Base-by-base conservation (phyloP, 345 rosid genomes). In the Physaria fendleri region DNA sequence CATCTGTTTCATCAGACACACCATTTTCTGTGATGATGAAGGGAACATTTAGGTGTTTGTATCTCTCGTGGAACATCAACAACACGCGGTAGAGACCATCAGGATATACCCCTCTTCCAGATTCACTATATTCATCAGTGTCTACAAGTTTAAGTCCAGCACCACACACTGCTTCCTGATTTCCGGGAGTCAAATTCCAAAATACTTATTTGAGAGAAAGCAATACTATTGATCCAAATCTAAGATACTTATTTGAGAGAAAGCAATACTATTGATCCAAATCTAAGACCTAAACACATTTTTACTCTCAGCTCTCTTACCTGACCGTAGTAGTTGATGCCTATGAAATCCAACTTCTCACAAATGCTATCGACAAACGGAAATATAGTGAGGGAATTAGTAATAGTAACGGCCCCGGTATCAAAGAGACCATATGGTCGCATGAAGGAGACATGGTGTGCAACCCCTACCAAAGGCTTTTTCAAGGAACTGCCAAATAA, bases 281-380 rank as follows among this genome's bases (percentile, higher is more conserved):
- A 46, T 38, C 20, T 46, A 37, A 58, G 35, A 13, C 38, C 35
- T 44, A 9, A n/a, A 12, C 28, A 28, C 42, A 49, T 16, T 37
- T 28, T 15, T 3, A 23, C 23, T 54, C 34, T 29, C 39, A 38
- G 35, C 25, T 40, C 52, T 18, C 55, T 51, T 55, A 91, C 98
- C 92, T 85, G 96, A 66, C 98, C 98, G 21, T 91, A 88, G 79
- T 91, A 91, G 80, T 91, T 91, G 73, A 91, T 74, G 81, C 96
- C 98, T 28, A 91, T 82, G 64, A 66, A 92, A 81, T 92, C 98
- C 64, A 88, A 75, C 71, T 84, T 88, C 44, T 78, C 69, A 17
- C 74, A 70, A 45, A 92, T 75, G 64, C 76, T 78, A 82, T 92
- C 98, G 71, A 92, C 42, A 50, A 13, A 88, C n/a, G 95, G 85